These are phyloP conservation scores for Cercospora citrullina DNA, from an alignment of 2,329 filamentous ascomycete species.

Conservation along the genomic window DNA sequence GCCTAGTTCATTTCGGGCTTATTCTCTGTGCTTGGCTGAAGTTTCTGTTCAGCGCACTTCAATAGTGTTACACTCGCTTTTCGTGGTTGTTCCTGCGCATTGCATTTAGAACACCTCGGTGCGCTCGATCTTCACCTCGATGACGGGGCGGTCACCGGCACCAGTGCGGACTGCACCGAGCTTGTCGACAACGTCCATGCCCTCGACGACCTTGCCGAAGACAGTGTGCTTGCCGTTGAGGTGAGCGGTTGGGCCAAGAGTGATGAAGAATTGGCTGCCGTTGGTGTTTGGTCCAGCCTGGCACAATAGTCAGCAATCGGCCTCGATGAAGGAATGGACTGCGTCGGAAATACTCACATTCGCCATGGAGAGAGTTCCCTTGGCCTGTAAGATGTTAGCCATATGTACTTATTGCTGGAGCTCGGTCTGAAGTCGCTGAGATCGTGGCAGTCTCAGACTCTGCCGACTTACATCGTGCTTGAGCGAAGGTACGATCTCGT, in stretches of 20 bases:
- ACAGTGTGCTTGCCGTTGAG: conserved; percentile 92
- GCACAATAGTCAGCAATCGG: background rate
- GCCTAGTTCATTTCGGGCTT: background rate
- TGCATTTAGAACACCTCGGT: conserved; percentile 28
- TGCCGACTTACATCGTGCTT: conserved; percentile 64
- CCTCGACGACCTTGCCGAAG: conserved; percentile 84
- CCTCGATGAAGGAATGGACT: background rate
- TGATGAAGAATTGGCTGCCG: conserved; percentile 97
- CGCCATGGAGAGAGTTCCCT: conserved; percentile 88
- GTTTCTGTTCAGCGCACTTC: background rate
- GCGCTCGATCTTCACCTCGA: conserved; percentile 71
- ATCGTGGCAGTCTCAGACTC: background rate
- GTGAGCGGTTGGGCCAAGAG: conserved; percentile 72
- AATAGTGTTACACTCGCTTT: background rate
- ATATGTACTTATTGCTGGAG: background rate
- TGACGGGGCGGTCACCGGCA: conserved; percentile 71
- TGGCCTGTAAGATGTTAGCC: conserved; percentile 30
- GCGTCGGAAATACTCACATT: conserved; percentile 51
- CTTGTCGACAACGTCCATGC: conserved; percentile 88
- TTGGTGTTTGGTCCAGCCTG: conserved; percentile 81
- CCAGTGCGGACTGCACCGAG: conserved; percentile 84
- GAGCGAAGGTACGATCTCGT: conserved; percentile 77
- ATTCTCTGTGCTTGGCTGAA: background rate
- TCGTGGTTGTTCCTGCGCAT: background rate
- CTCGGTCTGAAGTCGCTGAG: background rate